phyloP scores from a whole-genome alignment of 345 rosid species.

The Syzygium oleosum region DNA sequence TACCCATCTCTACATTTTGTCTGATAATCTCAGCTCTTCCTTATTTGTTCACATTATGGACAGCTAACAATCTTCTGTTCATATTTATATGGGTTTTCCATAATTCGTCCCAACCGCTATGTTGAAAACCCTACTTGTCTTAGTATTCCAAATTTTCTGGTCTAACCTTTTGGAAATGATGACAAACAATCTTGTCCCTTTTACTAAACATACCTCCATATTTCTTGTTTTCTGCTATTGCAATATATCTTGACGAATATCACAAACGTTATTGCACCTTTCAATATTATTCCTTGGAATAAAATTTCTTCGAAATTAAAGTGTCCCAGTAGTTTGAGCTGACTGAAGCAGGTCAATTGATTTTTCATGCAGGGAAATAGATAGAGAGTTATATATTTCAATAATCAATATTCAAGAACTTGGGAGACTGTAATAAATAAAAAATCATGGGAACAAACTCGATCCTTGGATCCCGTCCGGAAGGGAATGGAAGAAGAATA shows the following conservation, averaged over 20 bases:
- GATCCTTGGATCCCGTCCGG: background rate
- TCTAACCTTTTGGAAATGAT: background rate
- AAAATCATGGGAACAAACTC: background rate
- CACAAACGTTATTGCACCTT: background rate
- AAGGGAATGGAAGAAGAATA: background rate
- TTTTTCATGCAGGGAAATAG: background rate
- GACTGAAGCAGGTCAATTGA: background rate
- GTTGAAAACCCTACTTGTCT: background rate
- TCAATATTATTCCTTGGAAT: background rate
- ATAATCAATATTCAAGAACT: background rate
- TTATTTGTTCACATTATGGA: background rate
- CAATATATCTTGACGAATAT: background rate
- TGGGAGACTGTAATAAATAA: background rate
- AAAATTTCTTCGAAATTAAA: background rate
- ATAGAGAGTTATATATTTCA: background rate
- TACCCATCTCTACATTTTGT: background rate
- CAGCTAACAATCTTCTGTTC: constrained; percentile 2
- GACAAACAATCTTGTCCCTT: background rate
- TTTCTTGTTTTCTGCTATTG: background rate
- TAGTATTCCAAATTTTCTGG: background rate
- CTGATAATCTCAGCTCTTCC: background rate
- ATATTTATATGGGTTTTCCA: background rate
- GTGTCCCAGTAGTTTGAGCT: background rate
- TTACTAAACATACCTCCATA: background rate
- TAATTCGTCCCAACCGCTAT: background rate